phyloP scores from a whole-genome alignment of 2,329 filamentous ascomycete species.

The Cladosporium sp. region DNA sequence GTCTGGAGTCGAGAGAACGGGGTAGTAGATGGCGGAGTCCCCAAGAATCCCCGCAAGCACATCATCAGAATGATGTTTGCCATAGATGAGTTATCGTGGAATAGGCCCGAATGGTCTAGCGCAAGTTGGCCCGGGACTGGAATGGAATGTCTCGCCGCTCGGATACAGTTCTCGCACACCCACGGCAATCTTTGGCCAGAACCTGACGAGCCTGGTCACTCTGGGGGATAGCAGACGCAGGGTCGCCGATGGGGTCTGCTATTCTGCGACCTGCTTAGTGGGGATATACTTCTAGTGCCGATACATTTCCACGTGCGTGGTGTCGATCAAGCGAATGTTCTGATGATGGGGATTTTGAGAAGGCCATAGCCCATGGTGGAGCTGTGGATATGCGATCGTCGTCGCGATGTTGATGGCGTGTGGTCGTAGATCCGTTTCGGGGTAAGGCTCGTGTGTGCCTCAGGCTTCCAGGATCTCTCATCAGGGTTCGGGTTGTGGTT shows the following conservation, averaged over 20 bases:
- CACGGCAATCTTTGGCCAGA: too few species aligned
- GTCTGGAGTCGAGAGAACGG: slow-evolving; percentile 5
- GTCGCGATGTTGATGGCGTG: neutral
- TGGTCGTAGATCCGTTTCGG: too few species aligned
- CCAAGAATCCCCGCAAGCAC: slow-evolving; percentile 2
- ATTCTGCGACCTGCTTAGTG: neutral
- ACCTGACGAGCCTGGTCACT: neutral
- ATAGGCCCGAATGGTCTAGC: slow-evolving; percentile 6
- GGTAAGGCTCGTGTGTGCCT: neutral
- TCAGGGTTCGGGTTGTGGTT: neutral
- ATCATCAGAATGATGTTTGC: slow-evolving; percentile 14
- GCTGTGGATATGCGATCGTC: neutral
- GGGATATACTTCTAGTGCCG: slow-evolving; percentile 2
- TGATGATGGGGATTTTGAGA: neutral
- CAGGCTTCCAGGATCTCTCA: neutral
- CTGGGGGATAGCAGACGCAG: neutral
- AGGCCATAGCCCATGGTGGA: neutral
- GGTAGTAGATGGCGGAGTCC: slow-evolving; percentile 6
- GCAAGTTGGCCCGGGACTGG: neutral
- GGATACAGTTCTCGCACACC: neutral
- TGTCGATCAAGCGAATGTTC: neutral
- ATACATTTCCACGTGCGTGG: neutral
- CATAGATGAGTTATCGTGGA: neutral
- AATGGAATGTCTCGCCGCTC: neutral
- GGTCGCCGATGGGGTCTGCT: neutral